Base-by-base conservation (phyloP, 768 basidiomycete genomes). In the Tricholomella constricta region DNA sequence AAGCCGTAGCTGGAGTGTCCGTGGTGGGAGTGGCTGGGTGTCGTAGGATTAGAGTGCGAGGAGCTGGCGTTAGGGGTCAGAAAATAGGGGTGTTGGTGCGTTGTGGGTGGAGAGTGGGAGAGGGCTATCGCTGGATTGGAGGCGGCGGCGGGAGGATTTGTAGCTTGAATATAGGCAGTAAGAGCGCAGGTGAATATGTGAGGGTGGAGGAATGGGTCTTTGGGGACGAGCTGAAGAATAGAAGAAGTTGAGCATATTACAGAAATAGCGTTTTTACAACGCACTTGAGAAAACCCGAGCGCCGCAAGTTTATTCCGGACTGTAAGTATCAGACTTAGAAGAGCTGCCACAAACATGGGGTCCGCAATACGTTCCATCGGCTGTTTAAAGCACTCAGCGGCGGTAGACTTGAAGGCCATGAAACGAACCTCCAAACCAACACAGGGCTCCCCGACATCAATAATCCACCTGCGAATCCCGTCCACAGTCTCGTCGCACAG, bases 121-220 rank as follows among this genome's bases (percentile, higher is more conserved):
- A 38, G 22, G 34, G 31, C 17, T 64, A 8, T 62, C 64, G 17
- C 35, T 38, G 46, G 60, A 52, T 57, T 57, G 59, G 60, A 62
- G 43, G 61, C 56, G 43, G 58, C 54, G 26, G 57, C n/a, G n/a
- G n/a, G n/a, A n/a, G n/a, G 54, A 12, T 59, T 56, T 35, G 68
- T 51, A 35, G 69, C 57, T 14, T 68, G 63, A 25, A 68, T 45
- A 51, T 76, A 78, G 15, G 70, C 64, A 40, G 60, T 65, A 6
- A 92, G 71, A 1, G 80, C 78, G 22, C 71, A 66, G 19, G 78
- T 62, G 54, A 93, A 87, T 8, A 71, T 71, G 35, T 79, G 65
- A 1, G 89, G 88, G 51, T 89, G 80, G 40, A 89, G 71, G 62
- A 94, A 91, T 1, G 91, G 91, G 65, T 93, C 91, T 65, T 85